Evolutionary conservation across 495 filamentous ascomycete genomes (phyloP).

Genomic region (Lasiosphaeriaceae sp.): DNA sequence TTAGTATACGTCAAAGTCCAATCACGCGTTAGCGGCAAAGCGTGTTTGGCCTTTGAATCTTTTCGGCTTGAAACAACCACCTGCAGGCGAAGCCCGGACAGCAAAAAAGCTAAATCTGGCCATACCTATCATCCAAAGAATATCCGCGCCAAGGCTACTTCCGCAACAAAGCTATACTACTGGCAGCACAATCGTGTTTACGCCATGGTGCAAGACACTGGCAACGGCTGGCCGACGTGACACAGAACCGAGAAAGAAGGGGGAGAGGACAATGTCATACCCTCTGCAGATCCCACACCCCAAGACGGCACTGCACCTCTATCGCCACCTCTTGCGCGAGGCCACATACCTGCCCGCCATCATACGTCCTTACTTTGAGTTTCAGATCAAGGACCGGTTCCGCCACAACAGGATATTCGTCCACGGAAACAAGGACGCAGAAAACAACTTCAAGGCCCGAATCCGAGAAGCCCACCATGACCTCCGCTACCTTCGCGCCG

Average conservation of each 20-base stretch:
- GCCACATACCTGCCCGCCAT: conserved; percentile 72
- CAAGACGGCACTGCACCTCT: conserved; percentile 56
- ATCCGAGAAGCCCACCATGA: conserved; percentile 31
- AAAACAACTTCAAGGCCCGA: not conserved
- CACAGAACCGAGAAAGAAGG: not conserved
- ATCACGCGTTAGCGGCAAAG: not conserved
- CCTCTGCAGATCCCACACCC: conserved; percentile 22
- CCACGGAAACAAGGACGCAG: conserved; percentile 7
- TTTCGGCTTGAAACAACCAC: not conserved
- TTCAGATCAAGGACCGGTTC: conserved; percentile 59
- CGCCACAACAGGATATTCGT: too few species aligned
- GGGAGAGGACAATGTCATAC: conserved; percentile 18
- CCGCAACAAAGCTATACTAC: too few species aligned
- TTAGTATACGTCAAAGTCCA: not conserved
- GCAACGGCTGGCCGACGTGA: conserved; percentile 3
- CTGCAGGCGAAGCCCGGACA: not conserved
- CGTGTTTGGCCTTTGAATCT: not conserved
- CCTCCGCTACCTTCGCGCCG: conserved; percentile 41
- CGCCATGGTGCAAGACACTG: not conserved
- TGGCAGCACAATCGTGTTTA: too few species aligned
- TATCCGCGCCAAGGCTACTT: not conserved
- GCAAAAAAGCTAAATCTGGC: too few species aligned
- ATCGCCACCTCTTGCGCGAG: conserved; percentile 79
- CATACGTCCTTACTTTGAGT: conserved; percentile 57
- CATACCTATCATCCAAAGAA: not conserved